phyloP scores from a whole-genome alignment of 2,329 filamentous ascomycete genomes.

The Fusarium virguliforme region DNA sequence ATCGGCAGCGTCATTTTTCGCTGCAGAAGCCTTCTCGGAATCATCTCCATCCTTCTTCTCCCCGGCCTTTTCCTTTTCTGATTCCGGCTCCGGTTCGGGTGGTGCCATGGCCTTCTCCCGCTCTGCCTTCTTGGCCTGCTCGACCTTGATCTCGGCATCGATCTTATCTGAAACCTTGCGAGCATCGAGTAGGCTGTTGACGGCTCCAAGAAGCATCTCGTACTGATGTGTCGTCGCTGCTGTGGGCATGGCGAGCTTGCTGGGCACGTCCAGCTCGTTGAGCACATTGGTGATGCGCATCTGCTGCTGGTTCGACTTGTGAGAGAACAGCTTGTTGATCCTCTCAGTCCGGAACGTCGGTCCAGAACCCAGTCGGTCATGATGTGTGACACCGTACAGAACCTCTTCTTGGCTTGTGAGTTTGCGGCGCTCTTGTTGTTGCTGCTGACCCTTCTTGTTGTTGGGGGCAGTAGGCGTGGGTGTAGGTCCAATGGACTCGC shows the following conservation, averaged over 20 bases:
- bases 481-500: constrained; percentile 55
- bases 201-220: constrained; percentile 78
- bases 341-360: constrained; percentile 92
- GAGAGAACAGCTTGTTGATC: constrained; percentile 83
- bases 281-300: constrained; percentile 82
- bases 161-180: constrained; percentile 84
- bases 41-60: constrained; percentile 29
- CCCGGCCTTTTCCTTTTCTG: constrained; percentile 39
- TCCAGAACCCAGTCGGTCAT: constrained; percentile 88
- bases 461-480: constrained; percentile 58
- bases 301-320: constrained; percentile 83
- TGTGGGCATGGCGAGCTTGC: constrained; percentile 81
- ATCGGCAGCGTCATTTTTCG: constrained; percentile 15
- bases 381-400: constrained; percentile 86
- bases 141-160: constrained; percentile 77
- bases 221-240: constrained; percentile 79
- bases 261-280: constrained; percentile 79
- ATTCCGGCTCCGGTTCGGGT: constrained; percentile 29
- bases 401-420: constrained; percentile 83
- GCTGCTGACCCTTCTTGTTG: constrained; percentile 65
- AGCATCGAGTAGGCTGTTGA: constrained; percentile 79
- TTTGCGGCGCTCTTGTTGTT: constrained; percentile 72
- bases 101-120: constrained; percentile 59
- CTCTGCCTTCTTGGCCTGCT: constrained; percentile 71
- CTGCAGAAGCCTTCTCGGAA: constrained; percentile 33